Evolutionary conservation across 2,329 filamentous ascomycete genomes (phyloP), one percentile per base, ranked within the genome.

Genomic region (Curvularia sp.): DNA sequence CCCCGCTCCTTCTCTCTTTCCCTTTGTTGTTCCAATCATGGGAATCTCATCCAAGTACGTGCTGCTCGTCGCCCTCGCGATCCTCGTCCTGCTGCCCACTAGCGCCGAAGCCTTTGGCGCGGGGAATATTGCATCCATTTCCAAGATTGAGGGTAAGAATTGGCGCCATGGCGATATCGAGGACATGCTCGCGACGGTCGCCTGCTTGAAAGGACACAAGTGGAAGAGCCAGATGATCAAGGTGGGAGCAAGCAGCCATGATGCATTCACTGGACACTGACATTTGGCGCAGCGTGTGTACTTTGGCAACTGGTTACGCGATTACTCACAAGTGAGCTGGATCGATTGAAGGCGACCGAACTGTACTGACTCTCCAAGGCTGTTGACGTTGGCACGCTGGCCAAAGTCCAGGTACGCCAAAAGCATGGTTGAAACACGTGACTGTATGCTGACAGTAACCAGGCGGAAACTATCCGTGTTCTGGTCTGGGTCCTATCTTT

Each of bases 401-500:
- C 83, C 61, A 81, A 80, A 65, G 82, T 85, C 13, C 82, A 76
- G 51, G 72, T 73, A 61, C 60, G 67, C 35, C 41, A n/a, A 28
- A 42, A 38, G 42, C 18, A 9, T 8, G 10, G n/a, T 2, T 20
- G 26, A 31, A n/a, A 5, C n/a, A 22, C 43, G 38, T 39, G 53
- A 22, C 64, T 62, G 53, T 39, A 55, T 57, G 48, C 64, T 75
- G 60, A 75, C 51, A 13, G 44, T 9, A 43, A 50, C 53, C 60
- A 71, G 63, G 81, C 81, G 49, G 81, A 84, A 49, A 82, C 83
- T 24, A 83, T 85, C 44, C 80, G 84, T 33, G 77, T 85, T 52
- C 78, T 86, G 33, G 81, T 86, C 18, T 84, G 83, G 75, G 80
- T 85, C 12, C 73, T 86, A 57, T 82, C 80, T 2, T 85, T 85